Conservation (phyloP, 2,329 filamentous ascomycete species). For the Diaporthe citrichinensis region DNA sequence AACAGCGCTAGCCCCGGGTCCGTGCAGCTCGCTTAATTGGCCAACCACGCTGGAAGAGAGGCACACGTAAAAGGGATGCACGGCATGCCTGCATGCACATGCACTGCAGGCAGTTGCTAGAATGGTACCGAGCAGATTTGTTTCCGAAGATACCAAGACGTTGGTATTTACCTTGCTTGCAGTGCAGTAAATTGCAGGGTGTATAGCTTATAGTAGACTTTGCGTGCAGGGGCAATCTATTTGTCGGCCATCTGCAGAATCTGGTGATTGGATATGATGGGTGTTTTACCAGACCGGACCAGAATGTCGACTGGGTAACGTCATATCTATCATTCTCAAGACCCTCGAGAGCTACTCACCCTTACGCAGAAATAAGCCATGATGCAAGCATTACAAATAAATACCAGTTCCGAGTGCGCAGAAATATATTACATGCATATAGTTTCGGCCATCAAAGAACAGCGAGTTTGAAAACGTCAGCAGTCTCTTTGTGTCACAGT, state of each 20-base stretch:
- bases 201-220: not conserved
- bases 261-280: not conserved
- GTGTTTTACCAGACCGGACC: not conserved
- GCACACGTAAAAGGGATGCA: not conserved
- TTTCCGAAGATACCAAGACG: not conserved
- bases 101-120: not conserved
- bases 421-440: not conserved
- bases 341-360: not conserved
- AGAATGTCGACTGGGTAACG: not conserved
- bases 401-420: not conserved
- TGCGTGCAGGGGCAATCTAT: not conserved
- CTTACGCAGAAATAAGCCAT: no score
- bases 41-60: constrained; percentile 9
- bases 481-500: not conserved
- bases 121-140: not conserved
- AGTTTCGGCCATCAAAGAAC: not conserved
- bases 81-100: not conserved
- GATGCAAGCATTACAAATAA: not conserved
- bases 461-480: not conserved
- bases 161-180: not conserved
- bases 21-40: constrained; percentile 22
- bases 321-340: not conserved
- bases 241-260: not conserved
- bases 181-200: no score
- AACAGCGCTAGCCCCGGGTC: constrained; percentile 1